Percentiles rank a stretch among this genome's conserved stretches.
These are phyloP conservation scores for Tolypocladium album DNA, from an alignment of 2,329 filamentous ascomycete genomes.

Conservation along the genomic window DNA sequence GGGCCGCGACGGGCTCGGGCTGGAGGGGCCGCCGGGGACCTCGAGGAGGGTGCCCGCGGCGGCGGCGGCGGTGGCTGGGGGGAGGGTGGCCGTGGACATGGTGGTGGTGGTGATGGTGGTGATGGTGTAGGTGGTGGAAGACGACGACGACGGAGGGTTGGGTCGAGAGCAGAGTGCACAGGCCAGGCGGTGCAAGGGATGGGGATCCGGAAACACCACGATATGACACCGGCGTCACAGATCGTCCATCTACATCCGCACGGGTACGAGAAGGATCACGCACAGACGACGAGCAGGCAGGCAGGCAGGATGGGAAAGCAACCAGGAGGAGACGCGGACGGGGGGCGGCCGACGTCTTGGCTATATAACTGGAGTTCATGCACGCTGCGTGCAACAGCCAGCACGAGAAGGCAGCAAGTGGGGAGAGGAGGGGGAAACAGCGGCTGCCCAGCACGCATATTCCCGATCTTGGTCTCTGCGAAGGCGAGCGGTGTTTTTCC, in stretches of 20 bases:
- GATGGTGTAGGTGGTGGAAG: background rate
- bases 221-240: background rate
- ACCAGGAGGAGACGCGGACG: background rate
- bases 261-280: too few species aligned
- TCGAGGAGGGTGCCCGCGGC: background rate
- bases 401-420: background rate
- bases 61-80: background rate
- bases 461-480: too few species aligned
- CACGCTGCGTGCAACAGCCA: background rate
- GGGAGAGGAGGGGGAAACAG: too few species aligned
- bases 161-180: too few species aligned
- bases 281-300: background rate
- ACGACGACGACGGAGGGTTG: too few species aligned
- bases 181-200: too few species aligned
- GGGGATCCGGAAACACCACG: too few species aligned
- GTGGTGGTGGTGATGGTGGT: background rate
- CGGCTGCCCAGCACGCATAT: too few species aligned
- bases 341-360: background rate
- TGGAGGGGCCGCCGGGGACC: background rate
- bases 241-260: background rate
- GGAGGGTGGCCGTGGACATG: background rate
- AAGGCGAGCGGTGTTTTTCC: too few species aligned
- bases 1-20: constrained; percentile 23
- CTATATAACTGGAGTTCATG: background rate
- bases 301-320: background rate